Conservation (phyloP, 129 eudicot genomes). For the Apium graveolens region DNA sequence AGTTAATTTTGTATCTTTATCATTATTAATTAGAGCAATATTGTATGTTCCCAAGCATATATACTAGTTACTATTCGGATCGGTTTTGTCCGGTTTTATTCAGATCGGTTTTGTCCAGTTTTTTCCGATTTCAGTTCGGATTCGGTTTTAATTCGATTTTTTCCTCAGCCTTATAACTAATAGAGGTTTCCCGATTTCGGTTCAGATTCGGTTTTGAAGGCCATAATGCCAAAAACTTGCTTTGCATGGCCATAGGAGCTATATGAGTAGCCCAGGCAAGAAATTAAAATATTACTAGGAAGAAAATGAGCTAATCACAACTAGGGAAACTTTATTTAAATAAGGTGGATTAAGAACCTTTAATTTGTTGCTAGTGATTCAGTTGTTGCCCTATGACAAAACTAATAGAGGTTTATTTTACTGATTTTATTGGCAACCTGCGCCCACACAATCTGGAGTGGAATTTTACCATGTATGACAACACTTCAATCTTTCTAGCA, state of each 20-base stretch:
- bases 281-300: no score
- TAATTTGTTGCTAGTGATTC: neutral
- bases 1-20: neutral
- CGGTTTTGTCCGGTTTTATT: no score
- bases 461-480: neutral
- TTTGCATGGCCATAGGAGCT: neutral
- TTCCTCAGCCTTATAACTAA: no score
- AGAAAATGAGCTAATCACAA: neutral
- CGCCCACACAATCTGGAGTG: constrained; percentile 6
- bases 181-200: no score
- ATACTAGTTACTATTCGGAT: no score
- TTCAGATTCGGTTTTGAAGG: no score
- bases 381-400: neutral
- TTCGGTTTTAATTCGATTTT: no score
- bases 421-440: neutral
- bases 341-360: neutral
- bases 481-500: neutral
- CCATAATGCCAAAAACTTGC: neutral
- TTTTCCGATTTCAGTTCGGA: no score
- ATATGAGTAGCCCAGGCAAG: constrained; percentile 4
- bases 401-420: neutral
- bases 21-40: neutral
- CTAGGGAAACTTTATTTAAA: neutral
- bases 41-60: neutral
- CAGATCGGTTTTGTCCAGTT: no score